Evolutionary conservation across 495 filamentous ascomycete species (phyloP), one percentile per base, ranked within the genome.

Genomic region (Lichenothelia convexa): DNA sequence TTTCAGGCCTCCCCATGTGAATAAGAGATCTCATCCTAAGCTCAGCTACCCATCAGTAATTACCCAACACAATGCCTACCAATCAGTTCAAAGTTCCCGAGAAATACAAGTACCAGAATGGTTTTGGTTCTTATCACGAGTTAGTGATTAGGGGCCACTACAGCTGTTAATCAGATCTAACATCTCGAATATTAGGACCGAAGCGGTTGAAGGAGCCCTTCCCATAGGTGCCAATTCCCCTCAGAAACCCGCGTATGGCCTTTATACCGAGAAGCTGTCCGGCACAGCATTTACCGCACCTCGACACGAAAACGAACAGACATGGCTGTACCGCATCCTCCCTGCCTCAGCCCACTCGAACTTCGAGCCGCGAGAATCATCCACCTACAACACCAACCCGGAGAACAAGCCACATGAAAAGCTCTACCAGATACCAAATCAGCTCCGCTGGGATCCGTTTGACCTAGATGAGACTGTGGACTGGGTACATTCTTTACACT

Each of bases 251-350:
- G 68, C 82, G 0, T 71, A 77, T 34, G 86, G 85, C 1, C 69
- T 94, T 26, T 94, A 93, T 54, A 69, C 81, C 32, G 86, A 94
- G 55, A 93, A 93, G 67, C 71, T 94, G 19, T 93, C 86, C 1
- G 86, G 86, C 12, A 92, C 86, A 5, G 77, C 86, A 24, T 94
- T 94, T 53, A 94, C 86, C 18, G 82, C 85, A 4, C 86, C 86
- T 0, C 71, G 86, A 13, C 69, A 76, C 56, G 80, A 89, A 51
- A 94, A 92, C 59, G 73, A 77, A 52, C 86, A 93, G 49, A 69
- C 85, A 24, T 94, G 86, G 86, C 73, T 93, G n/a, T 93, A 94
- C 53, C 71, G 86, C 8, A 82, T 92, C 41, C 62, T 93, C 19
- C 86, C 86, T 23, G 70, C 80, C 0, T 83, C 81, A 27, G 68